These are phyloP conservation scores for Claviceps pazoutovae DNA, from an alignment of 2,329 filamentous ascomycete species.

Conservation along the genomic window DNA sequence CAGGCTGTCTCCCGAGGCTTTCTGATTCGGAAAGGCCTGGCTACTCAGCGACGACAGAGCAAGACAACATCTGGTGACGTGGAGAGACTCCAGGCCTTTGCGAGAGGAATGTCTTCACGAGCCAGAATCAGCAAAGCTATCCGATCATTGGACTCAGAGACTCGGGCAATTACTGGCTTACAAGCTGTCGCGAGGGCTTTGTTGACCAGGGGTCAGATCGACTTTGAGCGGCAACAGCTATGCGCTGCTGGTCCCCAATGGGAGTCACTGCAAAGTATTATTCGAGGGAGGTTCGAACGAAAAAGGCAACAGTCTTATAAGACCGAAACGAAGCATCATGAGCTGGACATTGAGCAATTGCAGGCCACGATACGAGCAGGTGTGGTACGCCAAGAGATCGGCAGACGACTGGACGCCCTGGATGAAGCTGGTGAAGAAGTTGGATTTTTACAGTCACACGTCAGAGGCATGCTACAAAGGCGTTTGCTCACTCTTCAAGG, in stretches of 20 bases:
- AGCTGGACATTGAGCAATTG: slow-evolving; percentile 29
- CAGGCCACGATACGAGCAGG: slow-evolving; percentile 40
- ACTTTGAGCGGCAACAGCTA: slow-evolving; percentile 36
- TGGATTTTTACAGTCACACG: slow-evolving; percentile 40
- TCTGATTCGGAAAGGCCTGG: slow-evolving; percentile 44
- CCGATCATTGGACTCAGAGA: slow-evolving; percentile 35
- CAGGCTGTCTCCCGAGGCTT: slow-evolving; percentile 55
- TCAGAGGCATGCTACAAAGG: slow-evolving; percentile 48
- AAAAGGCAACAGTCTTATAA: slow-evolving; percentile 29
- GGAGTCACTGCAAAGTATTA: slow-evolving; percentile 27
- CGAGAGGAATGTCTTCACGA: slow-evolving; percentile 53
- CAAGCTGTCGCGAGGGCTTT: slow-evolving; percentile 55
- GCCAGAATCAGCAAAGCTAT: slow-evolving; percentile 40
- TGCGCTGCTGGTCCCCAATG: slow-evolving; percentile 34
- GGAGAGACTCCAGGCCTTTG: slow-evolving; percentile 48
- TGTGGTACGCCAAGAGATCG: slow-evolving; percentile 37
- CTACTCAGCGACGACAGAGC: slow-evolving; percentile 42
- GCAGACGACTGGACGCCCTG: slow-evolving; percentile 33
- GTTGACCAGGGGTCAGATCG: slow-evolving; percentile 41
- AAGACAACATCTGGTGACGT: slow-evolving; percentile 37
- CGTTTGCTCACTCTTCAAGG: slow-evolving; percentile 33
- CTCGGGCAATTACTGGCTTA: slow-evolving; percentile 36
- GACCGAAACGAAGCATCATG: slow-evolving; percentile 32
- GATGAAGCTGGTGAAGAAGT: slow-evolving; percentile 31
- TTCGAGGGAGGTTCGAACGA: slow-evolving; percentile 35